These are phyloP conservation scores for Boletus coccyginus DNA, from an alignment of 768 basidiomycete species.

Conservation along the genomic window DNA sequence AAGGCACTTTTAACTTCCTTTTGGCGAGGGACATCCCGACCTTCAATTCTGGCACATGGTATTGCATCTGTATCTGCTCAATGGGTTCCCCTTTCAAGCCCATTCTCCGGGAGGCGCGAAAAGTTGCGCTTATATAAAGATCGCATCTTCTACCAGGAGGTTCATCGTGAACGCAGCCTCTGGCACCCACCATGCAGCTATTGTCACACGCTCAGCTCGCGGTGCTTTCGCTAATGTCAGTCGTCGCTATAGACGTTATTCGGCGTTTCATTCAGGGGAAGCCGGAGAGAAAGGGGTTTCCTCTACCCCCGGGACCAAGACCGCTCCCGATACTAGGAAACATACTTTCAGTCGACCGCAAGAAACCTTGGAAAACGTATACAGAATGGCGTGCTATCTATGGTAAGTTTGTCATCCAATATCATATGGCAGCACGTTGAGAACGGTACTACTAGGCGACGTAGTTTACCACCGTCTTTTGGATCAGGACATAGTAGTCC, in stretches of 20 bases:
- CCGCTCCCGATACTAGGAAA: not conserved
- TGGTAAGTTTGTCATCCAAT: not conserved
- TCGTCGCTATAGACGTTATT: not conserved
- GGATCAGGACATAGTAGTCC: not conserved
- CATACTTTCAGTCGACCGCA: not conserved
- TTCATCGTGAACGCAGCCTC: no score
- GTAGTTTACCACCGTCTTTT: not conserved
- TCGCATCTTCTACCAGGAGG: no score
- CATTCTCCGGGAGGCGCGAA: no score
- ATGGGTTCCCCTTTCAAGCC: no score
- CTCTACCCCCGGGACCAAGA: not conserved
- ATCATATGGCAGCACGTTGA: not conserved
- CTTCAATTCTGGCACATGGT: no score
- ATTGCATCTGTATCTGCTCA: no score
- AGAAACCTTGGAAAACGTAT: not conserved
- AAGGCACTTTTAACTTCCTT: no score
- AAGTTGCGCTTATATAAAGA: no score
- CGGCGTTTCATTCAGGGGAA: not conserved
- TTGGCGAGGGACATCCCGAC: no score
- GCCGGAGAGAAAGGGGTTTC: not conserved
- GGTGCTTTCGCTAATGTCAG: not conserved
- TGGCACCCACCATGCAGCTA: not conserved
- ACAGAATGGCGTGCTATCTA: not conserved
- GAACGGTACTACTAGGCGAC: not conserved
- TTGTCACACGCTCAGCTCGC: not conserved